These are phyloP conservation scores for Lyophyllum shimeji DNA, from an alignment of 768 basidiomycete species.

Conservation along the genomic window DNA sequence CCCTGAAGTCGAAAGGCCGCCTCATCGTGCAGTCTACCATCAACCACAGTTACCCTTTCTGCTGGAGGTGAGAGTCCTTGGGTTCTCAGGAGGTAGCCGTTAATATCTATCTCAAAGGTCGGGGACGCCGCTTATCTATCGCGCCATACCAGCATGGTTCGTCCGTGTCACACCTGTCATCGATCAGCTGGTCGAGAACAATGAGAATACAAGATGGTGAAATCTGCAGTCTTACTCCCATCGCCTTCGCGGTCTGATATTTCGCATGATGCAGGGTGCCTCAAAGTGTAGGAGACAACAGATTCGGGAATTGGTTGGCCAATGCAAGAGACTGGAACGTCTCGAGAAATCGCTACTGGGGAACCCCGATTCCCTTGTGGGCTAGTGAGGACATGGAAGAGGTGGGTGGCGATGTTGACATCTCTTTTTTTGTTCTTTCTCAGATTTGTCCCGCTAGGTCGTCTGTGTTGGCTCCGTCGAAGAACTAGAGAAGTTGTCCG, in stretches of 20 bases:
- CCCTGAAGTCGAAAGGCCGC: constrained; percentile 82
- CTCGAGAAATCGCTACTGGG: constrained; percentile 99
- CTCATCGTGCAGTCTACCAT: constrained; percentile 85
- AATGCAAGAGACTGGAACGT: constrained; percentile 99
- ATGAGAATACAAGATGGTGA: constrained; percentile 84
- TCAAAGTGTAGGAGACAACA: constrained; percentile 81
- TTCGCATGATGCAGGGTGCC: constrained; percentile 71
- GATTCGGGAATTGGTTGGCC: constrained; percentile 96
- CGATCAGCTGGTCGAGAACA: constrained; percentile 87
- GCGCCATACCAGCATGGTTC: constrained; percentile 96
- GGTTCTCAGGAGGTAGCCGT: neutral
- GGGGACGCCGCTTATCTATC: constrained; percentile 92
- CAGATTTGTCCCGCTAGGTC: constrained; percentile 44
- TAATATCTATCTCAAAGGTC: constrained; percentile 55
- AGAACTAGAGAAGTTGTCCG: constrained; percentile 85
- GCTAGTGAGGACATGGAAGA: constrained; percentile 91
- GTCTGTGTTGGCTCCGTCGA: constrained; percentile 86
- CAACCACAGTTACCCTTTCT: constrained; percentile 94
- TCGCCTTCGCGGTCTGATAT: neutral
- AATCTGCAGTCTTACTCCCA: neutral
- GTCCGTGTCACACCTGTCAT: constrained; percentile 83
- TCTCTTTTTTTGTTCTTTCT: neutral
- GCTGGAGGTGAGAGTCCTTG: constrained; percentile 72
- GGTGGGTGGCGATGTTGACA: constrained; percentile 36
- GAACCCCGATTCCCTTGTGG: constrained; percentile 97